Evolutionary conservation across 352 stramenopile species (phyloP).

Genomic region (Pythium vanterpoolii): DNA sequence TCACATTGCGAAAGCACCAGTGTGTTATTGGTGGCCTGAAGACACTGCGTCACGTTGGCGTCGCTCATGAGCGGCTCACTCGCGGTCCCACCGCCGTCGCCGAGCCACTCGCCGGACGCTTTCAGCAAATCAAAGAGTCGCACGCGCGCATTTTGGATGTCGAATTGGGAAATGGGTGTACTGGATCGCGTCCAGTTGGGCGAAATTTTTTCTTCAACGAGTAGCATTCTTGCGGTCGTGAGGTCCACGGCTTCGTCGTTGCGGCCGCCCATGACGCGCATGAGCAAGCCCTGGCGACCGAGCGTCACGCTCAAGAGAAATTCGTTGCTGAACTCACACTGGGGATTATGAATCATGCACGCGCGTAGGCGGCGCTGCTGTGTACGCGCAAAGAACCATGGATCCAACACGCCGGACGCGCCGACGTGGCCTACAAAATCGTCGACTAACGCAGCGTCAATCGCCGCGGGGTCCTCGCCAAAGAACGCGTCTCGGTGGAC

Average conservation of each 20-base stretch:
- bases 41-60: conserved; percentile 3
- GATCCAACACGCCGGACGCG: not conserved
- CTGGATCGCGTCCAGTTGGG: conserved; percentile 3
- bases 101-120: conserved; percentile 7
- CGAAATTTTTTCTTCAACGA: conserved; percentile 36
- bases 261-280: conserved; percentile 1
- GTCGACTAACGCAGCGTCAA: conserved; percentile 25
- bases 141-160: conserved; percentile 12
- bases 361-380: not conserved
- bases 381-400: conserved; percentile 10
- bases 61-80: not conserved
- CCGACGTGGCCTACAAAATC: conserved; percentile 28
- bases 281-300: conserved; percentile 2
- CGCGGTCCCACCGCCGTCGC: not conserved
- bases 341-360: conserved; percentile 9
- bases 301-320: conserved; percentile 9
- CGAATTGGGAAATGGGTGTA: conserved; percentile 8
- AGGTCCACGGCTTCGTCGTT: conserved; percentile 8
- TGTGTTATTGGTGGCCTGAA: conserved; percentile 11
- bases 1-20: conserved; percentile 10
- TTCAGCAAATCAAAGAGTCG: conserved; percentile 8
- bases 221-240: conserved; percentile 26
- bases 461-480: conserved; percentile 29
- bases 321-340: conserved; percentile 22
- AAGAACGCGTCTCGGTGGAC: conserved; percentile 38